These are phyloP conservation scores for Iodosphaeria phyllophila DNA, from an alignment of 2,329 filamentous ascomycete genomes.

Conservation along the genomic window DNA sequence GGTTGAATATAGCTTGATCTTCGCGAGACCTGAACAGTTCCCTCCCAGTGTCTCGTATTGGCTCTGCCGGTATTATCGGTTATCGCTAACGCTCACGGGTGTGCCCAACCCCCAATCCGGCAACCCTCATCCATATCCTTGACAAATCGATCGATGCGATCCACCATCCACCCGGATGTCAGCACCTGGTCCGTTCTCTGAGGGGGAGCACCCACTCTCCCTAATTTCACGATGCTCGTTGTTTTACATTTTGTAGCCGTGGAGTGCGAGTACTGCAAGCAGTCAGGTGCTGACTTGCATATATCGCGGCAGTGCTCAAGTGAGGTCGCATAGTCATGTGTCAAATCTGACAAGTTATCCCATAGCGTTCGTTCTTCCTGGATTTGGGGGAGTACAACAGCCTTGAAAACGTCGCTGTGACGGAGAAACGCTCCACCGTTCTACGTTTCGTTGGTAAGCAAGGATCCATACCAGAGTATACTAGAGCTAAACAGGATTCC, in stretches of 20 bases:
- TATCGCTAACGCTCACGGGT: too few relatives aligned
- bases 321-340: conserved; percentile 6
- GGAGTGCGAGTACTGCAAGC: conserved; percentile 13
- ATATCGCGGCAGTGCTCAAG: conserved; percentile 9
- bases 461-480: neutral
- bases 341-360: conserved; percentile 13
- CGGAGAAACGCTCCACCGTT: conserved; percentile 10
- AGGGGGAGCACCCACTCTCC: conserved; percentile 6
- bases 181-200: conserved; percentile 4
- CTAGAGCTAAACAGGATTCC: conserved; percentile 1
- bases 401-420: conserved; percentile 12
- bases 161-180: conserved; percentile 13
- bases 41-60: too few relatives aligned
- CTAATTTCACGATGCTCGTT: conserved; percentile 9
- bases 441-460: conserved; percentile 3
- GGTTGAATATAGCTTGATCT: too few relatives aligned
- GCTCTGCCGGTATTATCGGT: too few relatives aligned
- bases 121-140: conserved; percentile 10
- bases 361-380: conserved; percentile 8
- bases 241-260: conserved; percentile 11
- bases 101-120: too few relatives aligned
- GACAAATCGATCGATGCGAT: conserved; percentile 11
- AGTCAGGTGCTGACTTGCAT: conserved; percentile 10
- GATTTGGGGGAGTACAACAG: conserved; percentile 10
- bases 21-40: too few relatives aligned